Conservation (phyloP, 2,329 filamentous ascomycete genomes). For the Lecanosticta acicola region DNA sequence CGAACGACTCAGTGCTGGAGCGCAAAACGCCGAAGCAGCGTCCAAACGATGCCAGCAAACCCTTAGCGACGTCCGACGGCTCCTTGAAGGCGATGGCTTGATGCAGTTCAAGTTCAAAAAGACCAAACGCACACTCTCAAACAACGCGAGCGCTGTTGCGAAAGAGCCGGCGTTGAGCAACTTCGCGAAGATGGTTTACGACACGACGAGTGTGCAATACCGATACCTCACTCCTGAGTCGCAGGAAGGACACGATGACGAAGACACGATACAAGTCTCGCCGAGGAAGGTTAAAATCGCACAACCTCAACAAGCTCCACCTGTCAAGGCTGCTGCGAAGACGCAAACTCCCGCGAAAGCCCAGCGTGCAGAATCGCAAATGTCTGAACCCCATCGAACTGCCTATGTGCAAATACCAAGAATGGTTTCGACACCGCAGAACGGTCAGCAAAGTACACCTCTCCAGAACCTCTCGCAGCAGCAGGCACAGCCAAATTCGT, state of each 20-base stretch:
- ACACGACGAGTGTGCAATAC: slow-evolving; percentile 36
- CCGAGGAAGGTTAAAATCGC: not conserved
- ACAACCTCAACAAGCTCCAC: not conserved
- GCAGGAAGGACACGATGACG: not conserved
- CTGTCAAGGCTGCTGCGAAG: not conserved
- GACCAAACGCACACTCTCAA: slow-evolving; percentile 11
- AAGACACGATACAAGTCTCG: not conserved
- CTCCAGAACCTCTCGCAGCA: slow-evolving; percentile 1
- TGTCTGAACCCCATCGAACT: not conserved
- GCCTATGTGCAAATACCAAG: not conserved
- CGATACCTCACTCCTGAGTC: slow-evolving; percentile 29
- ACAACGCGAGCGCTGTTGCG: slow-evolving; percentile 7
- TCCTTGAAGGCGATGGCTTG: slow-evolving; percentile 66
- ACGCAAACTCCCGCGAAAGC: not conserved
- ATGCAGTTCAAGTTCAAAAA: slow-evolving; percentile 55
- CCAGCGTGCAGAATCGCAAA: not conserved
- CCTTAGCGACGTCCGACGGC: slow-evolving; percentile 66
- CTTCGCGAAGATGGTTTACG: slow-evolving; percentile 52
- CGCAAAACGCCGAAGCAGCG: slow-evolving; percentile 51
- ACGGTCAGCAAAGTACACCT: not conserved
- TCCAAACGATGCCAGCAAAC: slow-evolving; percentile 65
- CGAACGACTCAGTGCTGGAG: slow-evolving; percentile 66
- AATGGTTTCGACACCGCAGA: not conserved
- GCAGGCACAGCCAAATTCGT: slow-evolving; percentile 5
- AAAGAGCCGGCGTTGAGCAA: slow-evolving; percentile 39